Evolutionary conservation across 106 monocot genomes (phyloP).

Genomic region (Allium fistulosum): DNA sequence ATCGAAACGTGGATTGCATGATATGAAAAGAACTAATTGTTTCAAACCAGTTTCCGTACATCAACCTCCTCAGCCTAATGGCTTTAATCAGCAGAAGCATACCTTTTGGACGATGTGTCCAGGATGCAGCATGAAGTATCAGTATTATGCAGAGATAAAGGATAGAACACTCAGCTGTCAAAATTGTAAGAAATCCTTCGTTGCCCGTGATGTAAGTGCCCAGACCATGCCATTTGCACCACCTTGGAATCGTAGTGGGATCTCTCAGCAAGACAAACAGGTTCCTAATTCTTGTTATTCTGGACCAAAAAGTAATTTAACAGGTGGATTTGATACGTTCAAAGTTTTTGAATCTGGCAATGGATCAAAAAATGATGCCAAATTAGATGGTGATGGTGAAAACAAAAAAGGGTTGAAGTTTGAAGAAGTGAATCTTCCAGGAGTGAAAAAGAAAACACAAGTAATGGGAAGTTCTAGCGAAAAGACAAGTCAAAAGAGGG

Average conservation of each 20-base stretch:
- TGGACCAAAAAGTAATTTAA: constrained; percentile 2
- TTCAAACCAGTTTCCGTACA: constrained; percentile 3
- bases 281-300: neutral
- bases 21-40: constrained; percentile 10
- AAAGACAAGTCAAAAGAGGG: constrained; percentile 26
- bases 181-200: constrained; percentile 13
- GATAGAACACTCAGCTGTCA: constrained; percentile 13
- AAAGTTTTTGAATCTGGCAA: neutral
- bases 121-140: constrained; percentile 13
- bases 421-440: constrained; percentile 35
- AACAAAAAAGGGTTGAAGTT: constrained; percentile 25
- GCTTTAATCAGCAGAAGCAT: neutral
- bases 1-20: constrained; percentile 10
- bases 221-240: neutral
- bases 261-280: constrained; percentile 7
- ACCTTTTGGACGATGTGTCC: constrained; percentile 20
- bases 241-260: constrained; percentile 11
- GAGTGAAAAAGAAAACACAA: constrained; percentile 11
- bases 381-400: neutral
- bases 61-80: constrained; percentile 6
- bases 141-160: constrained; percentile 11
- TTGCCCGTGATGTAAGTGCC: constrained; percentile 18
- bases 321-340: neutral
- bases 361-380: constrained; percentile 10
- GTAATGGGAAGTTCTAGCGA: constrained; percentile 13